Conservation (phyloP, 768 basidiomycete species). For the Solioccasus polychromus region DNA sequence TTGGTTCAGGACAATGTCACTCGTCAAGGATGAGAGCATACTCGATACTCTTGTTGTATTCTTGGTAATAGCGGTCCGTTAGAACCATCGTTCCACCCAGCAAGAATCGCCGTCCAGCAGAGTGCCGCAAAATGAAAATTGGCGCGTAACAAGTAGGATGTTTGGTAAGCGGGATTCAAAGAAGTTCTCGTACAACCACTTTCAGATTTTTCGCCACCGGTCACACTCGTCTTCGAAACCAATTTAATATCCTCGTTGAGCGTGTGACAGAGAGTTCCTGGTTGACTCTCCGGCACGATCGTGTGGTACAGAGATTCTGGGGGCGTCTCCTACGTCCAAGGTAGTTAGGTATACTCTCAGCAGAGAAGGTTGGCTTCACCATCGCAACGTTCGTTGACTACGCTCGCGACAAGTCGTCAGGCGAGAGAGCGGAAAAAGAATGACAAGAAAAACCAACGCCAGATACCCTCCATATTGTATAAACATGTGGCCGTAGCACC, state of each 20-base stretch:
- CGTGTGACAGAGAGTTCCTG: background rate
- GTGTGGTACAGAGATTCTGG: too few species aligned
- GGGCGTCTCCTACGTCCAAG: background rate
- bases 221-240: background rate
- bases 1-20: background rate
- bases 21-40: conserved; percentile 11
- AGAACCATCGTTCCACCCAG: conserved; percentile 39
- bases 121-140: conserved; percentile 32
- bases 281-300: too few species aligned
- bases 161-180: too few species aligned
- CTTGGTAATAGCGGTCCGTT: conserved; percentile 38
- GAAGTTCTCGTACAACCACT: background rate
- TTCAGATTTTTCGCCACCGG: background rate
- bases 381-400: background rate
- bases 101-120: conserved; percentile 36
- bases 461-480: background rate
- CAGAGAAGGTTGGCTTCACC: too few species aligned
- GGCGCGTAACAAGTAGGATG: conserved; percentile 1
- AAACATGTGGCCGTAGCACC: background rate
- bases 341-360: too few species aligned
- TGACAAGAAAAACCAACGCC: too few species aligned
- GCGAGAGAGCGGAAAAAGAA: background rate
- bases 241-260: background rate
- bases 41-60: conserved; percentile 37
- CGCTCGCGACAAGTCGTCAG: background rate